phyloP scores from a whole-genome alignment of 129 eudicot species.

The Deinandra increscens region DNA sequence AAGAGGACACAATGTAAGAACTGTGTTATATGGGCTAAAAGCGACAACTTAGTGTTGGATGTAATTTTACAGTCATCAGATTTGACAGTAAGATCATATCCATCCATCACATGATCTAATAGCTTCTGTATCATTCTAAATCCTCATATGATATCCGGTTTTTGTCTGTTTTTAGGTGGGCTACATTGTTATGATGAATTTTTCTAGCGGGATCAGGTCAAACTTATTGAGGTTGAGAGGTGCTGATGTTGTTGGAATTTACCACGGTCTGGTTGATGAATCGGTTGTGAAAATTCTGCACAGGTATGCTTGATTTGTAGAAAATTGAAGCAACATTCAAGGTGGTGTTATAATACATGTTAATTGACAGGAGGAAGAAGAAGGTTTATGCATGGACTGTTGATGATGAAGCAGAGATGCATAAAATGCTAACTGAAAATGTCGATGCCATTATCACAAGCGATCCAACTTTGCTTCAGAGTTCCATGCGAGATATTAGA shows the following conservation, averaged over 20 bases:
- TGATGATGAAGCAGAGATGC: constrained; percentile 69
- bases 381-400: constrained; percentile 96
- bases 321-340: neutral
- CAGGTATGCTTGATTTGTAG: constrained; percentile 40
- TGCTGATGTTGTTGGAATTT: constrained; percentile 84
- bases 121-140: neutral
- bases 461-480: constrained; percentile 69
- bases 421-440: constrained; percentile 54
- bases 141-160: neutral
- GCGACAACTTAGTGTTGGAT: constrained; percentile 79
- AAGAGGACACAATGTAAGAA: constrained; percentile 67
- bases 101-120: neutral
- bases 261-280: constrained; percentile 78
- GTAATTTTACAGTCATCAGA: constrained; percentile 60
- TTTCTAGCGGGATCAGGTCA: constrained; percentile 61
- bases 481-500: constrained; percentile 64
- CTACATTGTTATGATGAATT: constrained; percentile 84
- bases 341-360: neutral
- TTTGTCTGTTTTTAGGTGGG: constrained; percentile 62
- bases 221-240: constrained; percentile 66
- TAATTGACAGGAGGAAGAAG: constrained; percentile 64
- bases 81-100: constrained; percentile 42
- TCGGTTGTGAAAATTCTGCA: constrained; percentile 63
- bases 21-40: constrained; percentile 93
- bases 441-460: constrained; percentile 85